Conservation (phyloP, 2,329 filamentous ascomycete genomes). For the Coniochaeta sp. region DNA sequence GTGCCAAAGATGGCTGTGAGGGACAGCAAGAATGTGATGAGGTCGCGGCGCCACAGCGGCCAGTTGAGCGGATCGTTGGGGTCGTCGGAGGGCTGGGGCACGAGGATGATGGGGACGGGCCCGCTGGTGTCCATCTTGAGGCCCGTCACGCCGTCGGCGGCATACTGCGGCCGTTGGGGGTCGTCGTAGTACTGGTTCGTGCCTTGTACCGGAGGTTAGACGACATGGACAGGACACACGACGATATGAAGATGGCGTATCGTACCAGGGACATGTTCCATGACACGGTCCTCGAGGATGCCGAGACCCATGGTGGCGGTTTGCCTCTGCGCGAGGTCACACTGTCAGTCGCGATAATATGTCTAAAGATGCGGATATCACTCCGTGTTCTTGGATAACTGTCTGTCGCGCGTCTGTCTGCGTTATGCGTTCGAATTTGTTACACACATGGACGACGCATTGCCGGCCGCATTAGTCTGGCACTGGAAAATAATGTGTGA, state of each 20-base stretch:
- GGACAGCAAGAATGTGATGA: constrained; percentile 72
- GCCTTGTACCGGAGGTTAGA: constrained; percentile 27
- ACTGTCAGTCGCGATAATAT: no score
- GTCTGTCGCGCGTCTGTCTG: no score
- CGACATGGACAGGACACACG: no score
- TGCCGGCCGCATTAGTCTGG: not conserved
- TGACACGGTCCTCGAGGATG: constrained; percentile 60
- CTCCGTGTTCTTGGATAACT: not conserved
- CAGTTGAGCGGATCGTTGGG: constrained; percentile 83
- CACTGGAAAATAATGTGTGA: not conserved
- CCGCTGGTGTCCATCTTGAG: constrained; percentile 70
- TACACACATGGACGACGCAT: not conserved
- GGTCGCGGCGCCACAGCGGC: constrained; percentile 79
- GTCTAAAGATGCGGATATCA: no score
- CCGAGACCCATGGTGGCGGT: constrained; percentile 56
- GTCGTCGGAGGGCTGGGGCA: constrained; percentile 82
- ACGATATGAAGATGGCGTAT: no score
- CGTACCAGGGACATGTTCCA: constrained; percentile 69
- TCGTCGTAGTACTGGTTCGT: constrained; percentile 61
- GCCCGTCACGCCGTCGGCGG: constrained; percentile 29
- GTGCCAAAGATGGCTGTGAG: constrained; percentile 77
- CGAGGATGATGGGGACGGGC: constrained; percentile 64
- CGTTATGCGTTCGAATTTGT: no score
- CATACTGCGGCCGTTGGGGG: constrained; percentile 37
- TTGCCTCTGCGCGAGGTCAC: not conserved